Conservation (phyloP, 768 basidiomycete genomes). For the Rhodocollybia butyracea region DNA sequence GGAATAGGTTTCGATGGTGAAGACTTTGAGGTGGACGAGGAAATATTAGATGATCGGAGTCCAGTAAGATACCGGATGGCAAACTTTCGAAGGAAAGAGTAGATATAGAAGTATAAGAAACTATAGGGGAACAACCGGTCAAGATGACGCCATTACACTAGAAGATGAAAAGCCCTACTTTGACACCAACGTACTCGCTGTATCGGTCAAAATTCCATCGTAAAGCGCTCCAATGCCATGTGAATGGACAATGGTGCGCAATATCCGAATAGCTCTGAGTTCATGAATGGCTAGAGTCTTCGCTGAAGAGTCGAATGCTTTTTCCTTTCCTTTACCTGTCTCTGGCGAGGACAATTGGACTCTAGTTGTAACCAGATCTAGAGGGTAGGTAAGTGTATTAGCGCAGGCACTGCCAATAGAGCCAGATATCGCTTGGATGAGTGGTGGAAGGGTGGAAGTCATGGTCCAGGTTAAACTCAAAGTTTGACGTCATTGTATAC, state of each 20-base stretch:
- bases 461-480: constrained; percentile 26
- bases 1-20: constrained; percentile 6
- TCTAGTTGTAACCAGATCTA: constrained; percentile 55
- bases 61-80: neutral
- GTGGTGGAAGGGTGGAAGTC: constrained; percentile 58
- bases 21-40: neutral
- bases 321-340: neutral
- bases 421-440: constrained; percentile 57
- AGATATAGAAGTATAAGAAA: constrained; percentile 60
- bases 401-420: constrained; percentile 53
- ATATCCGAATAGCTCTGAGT: constrained; percentile 30
- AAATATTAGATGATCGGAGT: neutral
- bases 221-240: constrained; percentile 46
- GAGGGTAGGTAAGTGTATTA: constrained; percentile 51
- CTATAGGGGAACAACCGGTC: constrained; percentile 21
- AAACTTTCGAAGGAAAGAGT: constrained; percentile 40
- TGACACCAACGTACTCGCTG: constrained; percentile 49
- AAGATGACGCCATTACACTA: neutral
- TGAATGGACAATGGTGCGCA: constrained; percentile 33
- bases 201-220: constrained; percentile 48
- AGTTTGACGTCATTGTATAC: no score
- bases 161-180: constrained; percentile 33
- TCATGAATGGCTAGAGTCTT: constrained; percentile 22
- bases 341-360: constrained; percentile 37
- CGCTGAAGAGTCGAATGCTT: constrained; percentile 5